Evolutionary conservation across 208 protist species (phyloP), one percentile per base, ranked within the genome.

Genomic region (Tetramitus jugosus): DNA sequence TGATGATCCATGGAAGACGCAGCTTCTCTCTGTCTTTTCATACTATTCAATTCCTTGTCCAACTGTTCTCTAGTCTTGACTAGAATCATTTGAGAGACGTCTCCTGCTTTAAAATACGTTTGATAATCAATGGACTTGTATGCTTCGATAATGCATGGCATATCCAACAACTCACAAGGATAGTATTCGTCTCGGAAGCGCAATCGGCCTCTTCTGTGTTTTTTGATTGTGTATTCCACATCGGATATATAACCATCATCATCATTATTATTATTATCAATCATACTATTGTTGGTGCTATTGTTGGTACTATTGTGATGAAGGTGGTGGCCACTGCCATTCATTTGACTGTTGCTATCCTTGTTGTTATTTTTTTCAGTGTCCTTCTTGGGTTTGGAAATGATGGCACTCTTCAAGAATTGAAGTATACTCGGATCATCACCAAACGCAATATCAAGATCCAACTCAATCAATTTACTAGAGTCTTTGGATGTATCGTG

Each of bases 51-150:
- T 37, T 37, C 35, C 33, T 69, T 37, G 13, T 40, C 35, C 61
- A 56, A 26, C 49, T 56, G 14, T 20, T 26, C 14, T 56, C 14
- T 10, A 20, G 10, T 20, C 49, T 56, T 56, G 10, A 71, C 64
- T 49, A 71, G 1, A 39, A 71, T 71, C 64, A 71, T 71, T 71
- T 71, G 64, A 2, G 31, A 42, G 10, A 71, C 39, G 14, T 71
- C 64, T n/a, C 64, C 64, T 35, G 31, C 31, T 46, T 71, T 71
- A n/a, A 49, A 71, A 33, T 71, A 71, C 29, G 64, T 71, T 33
- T 35, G 10, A 1, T 14, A 71, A 46, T 71, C 64, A n/a, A 71
- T 31, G 0, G 39, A 49, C 33, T 71, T 71, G 29, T 71, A 71
- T 42, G 64, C 64, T 33, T 71, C 64, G 29, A 49, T 33, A 17